Evolutionary conservation across 768 basidiomycete species (phyloP), one percentile per base, ranked within the genome.

Genomic region (Lepiota venenata): DNA sequence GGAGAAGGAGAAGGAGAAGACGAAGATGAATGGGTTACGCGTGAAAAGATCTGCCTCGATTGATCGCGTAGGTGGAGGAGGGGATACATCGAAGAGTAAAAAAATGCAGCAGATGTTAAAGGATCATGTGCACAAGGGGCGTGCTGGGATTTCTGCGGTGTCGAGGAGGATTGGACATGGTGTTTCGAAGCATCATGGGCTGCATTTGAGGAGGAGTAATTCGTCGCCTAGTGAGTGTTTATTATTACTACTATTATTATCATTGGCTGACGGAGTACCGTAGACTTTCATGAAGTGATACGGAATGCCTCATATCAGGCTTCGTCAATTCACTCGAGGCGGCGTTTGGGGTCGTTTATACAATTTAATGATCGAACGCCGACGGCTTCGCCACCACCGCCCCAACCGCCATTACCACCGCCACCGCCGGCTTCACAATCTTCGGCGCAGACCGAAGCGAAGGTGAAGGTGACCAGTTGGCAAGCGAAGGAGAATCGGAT

Each of bases 241-340:
- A n/a, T n/a, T n/a, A n/a, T n/a, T n/a, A n/a, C n/a, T n/a, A n/a
- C n/a, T n/a, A n/a, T n/a, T n/a, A n/a, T n/a, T n/a, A n/a, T n/a
- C n/a, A n/a, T n/a, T n/a, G 12, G 7, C 43, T 37, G 18, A 20
- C 50, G 21, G n/a, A 58, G 16, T 29, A 14, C 29, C 16, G 29
- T 55, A 88, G 90, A 91, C 60, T 87, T 92, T 58, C 82, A 88
- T 58, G 79, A 80, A 2, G 77, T 83, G 11, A 72, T 90, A 9
- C 77, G 76, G 15, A 83, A 81, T 52, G 74, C 79, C 52, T 64
- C 81, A 55, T 73, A 91, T 73, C 75, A 91, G 79, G 77, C 92
- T 64, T 63, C 92, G 1, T 93, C 91, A 1, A 93, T 94, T 48
- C 92, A 93, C 65, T 90, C 91, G 1, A 83, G 92, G 36, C 74